Evolutionary conservation across 768 basidiomycete genomes (phyloP).

Genomic region (Amanita pallidorosea): DNA sequence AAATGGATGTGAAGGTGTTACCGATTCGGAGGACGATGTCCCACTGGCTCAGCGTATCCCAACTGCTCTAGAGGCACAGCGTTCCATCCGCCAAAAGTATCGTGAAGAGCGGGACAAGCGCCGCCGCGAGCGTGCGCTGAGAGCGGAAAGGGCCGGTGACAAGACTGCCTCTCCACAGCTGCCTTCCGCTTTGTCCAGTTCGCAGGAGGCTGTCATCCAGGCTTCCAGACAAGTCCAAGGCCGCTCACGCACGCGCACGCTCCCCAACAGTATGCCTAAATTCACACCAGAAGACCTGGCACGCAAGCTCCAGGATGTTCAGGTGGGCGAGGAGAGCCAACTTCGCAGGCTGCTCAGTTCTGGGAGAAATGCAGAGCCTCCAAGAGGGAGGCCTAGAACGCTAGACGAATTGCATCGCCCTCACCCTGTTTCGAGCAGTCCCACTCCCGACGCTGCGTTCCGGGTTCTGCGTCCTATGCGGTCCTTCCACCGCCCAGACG

Average conservation of each 20-base stretch:
- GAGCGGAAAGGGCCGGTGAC: slow-evolving; percentile 18
- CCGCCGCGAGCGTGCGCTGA: slow-evolving; percentile 24
- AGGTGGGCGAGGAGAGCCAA: slow-evolving; percentile 16
- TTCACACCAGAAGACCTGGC: slow-evolving; percentile 53
- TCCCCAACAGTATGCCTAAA: slow-evolving; percentile 26
- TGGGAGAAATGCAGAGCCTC: not conserved
- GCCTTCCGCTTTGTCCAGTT: slow-evolving; percentile 5
- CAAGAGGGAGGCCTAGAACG: not conserved
- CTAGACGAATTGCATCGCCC: slow-evolving; percentile 5
- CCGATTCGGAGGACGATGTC: slow-evolving; percentile 59
- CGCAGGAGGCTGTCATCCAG: slow-evolving; percentile 9
- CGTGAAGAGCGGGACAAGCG: slow-evolving; percentile 56
- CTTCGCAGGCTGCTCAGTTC: not conserved
- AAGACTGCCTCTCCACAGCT: slow-evolving; percentile 16
- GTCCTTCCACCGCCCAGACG: slow-evolving; percentile 49
- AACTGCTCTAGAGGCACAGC: slow-evolving; percentile 73
- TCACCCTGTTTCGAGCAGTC: slow-evolving; percentile 11
- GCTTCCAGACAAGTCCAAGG: slow-evolving; percentile 11
- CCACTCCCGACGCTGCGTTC: slow-evolving; percentile 12
- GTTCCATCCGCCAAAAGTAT: slow-evolving; percentile 64
- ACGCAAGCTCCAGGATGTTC: slow-evolving; percentile 43
- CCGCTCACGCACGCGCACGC: slow-evolving; percentile 33
- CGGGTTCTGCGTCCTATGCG: slow-evolving; percentile 37
- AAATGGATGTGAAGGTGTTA: slow-evolving; percentile 9
- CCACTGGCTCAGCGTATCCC: slow-evolving; percentile 80